Percentiles rank a stretch among this genome's conserved stretches.
Evolutionary conservation across 306 rosid genomes (phyloP).

Genomic region (Prunus padus): DNA sequence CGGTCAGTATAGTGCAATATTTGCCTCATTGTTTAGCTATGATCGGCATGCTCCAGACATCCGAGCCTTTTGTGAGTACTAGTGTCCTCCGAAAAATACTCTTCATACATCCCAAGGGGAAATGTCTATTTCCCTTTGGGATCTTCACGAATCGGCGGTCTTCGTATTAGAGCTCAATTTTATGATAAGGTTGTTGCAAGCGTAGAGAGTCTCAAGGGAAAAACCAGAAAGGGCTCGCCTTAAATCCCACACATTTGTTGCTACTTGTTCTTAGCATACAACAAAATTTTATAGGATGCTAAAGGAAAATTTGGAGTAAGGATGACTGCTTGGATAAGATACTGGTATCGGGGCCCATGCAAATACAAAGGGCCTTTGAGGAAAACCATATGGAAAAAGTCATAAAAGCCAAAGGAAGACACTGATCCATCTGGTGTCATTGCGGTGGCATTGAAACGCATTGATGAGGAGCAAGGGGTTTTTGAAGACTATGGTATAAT

Average conservation of each 20-base stretch:
- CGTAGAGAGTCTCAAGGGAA: too few relatives aligned
- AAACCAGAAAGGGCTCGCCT: not conserved
- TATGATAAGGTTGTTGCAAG: not conserved
- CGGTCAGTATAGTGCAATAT: too few relatives aligned
- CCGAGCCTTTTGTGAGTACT: not conserved
- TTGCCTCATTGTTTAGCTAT: not conserved
- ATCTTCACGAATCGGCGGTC: not conserved
- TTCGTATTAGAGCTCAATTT: not conserved
- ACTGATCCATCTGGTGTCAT: not conserved
- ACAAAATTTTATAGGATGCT: too few relatives aligned
- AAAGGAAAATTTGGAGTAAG: not conserved
- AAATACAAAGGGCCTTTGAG: not conserved
- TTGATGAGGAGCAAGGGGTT: not conserved
- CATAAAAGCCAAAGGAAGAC: too few relatives aligned
- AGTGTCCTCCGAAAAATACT: not conserved
- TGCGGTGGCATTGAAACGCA: too few relatives aligned
- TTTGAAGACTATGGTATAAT: not conserved
- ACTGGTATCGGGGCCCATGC: too few relatives aligned
- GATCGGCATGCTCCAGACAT: not conserved
- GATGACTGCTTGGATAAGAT: not conserved
- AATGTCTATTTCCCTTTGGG: not conserved
- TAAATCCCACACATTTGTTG: not conserved
- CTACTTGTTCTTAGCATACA: too few relatives aligned
- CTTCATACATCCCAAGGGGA: not conserved
- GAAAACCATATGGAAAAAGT: too few relatives aligned